Percentiles rank a stretch among this genome's conserved stretches.
Evolutionary conservation across 306 rosid genomes (phyloP).

Genomic region (Sophora flavescens): DNA sequence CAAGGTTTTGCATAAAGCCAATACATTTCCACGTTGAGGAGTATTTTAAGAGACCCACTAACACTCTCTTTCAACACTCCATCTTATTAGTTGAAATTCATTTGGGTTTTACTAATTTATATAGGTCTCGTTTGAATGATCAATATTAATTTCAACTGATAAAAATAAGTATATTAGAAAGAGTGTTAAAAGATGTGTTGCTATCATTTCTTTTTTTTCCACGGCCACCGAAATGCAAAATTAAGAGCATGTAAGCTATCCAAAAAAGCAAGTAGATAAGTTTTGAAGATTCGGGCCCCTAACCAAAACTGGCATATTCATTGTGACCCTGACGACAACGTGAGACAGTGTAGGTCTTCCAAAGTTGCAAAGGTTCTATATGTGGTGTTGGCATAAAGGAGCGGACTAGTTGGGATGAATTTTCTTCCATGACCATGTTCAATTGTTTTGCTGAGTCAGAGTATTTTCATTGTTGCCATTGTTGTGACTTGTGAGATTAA

Average conservation of each 20-base stretch:
- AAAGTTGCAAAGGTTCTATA: conserved; percentile 27
- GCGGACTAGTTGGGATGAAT: conserved; percentile 30
- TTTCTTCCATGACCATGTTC: conserved; percentile 22
- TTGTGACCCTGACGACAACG: conserved; percentile 43
- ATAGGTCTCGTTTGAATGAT: no score
- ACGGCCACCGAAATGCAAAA: conserved; percentile 36
- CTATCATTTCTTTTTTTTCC: background rate
- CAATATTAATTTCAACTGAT: no score
- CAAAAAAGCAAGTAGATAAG: conserved; percentile 55
- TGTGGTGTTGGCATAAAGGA: conserved; percentile 33
- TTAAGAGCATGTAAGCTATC: conserved; percentile 46
- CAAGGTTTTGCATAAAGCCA: conserved; percentile 37
- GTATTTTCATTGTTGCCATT: no score
- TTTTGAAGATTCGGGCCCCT: conserved; percentile 35
- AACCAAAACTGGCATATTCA: conserved; percentile 49
- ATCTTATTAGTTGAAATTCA: no score
- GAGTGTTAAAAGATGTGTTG: no score
- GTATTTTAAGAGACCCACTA: no score
- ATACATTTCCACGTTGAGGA: conserved; percentile 22
- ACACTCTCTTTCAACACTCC: no score
- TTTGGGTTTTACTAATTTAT: no score
- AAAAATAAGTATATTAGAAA: no score
- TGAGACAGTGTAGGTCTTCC: conserved; percentile 28
- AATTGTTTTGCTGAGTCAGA: conserved; percentile 49
- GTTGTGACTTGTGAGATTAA: no score